These are phyloP conservation scores for Metarhizium humberi DNA, from an alignment of 2,329 filamentous ascomycete genomes.

Conservation along the genomic window DNA sequence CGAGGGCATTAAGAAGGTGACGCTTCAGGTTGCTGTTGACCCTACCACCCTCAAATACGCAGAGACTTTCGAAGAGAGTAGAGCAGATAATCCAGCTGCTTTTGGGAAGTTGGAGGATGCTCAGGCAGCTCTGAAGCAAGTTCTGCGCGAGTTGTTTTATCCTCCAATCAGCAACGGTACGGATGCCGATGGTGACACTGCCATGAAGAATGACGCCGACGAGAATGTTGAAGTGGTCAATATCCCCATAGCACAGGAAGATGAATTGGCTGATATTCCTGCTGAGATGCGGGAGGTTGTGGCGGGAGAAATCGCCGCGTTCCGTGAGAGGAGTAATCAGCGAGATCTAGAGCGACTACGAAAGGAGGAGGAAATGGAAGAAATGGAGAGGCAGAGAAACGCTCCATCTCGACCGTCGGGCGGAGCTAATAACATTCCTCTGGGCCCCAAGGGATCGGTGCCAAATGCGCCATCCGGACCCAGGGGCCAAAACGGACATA, in stretches of 20 bases:
- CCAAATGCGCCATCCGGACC: constrained; percentile 65
- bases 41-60: constrained; percentile 75
- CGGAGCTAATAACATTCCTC: constrained; percentile 47
- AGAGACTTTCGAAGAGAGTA: constrained; percentile 65
- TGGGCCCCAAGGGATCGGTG: constrained; percentile 34
- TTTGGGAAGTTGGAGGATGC: constrained; percentile 64
- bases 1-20: constrained; percentile 57
- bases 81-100: constrained; percentile 51
- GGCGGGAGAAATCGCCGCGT: constrained; percentile 85
- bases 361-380: constrained; percentile 87
- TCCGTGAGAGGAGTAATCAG: constrained; percentile 82
- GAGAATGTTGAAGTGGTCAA: constrained; percentile 78
- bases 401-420: constrained; percentile 51
- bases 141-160: constrained; percentile 63
- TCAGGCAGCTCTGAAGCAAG: constrained; percentile 55
- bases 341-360: constrained; percentile 81
- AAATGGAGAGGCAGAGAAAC: constrained; percentile 68
- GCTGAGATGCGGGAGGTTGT: constrained; percentile 94
- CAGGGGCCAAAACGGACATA: constrained; percentile 53
- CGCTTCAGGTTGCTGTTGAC: constrained; percentile 68
- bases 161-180: constrained; percentile 38
- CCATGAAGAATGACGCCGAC: constrained; percentile 58
- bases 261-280: constrained; percentile 91
- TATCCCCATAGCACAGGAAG: constrained; percentile 78
- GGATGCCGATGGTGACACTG: constrained; percentile 57